These are phyloP conservation scores for Tulasnella sp. DNA, from an alignment of 768 basidiomycete species.

Conservation along the genomic window DNA sequence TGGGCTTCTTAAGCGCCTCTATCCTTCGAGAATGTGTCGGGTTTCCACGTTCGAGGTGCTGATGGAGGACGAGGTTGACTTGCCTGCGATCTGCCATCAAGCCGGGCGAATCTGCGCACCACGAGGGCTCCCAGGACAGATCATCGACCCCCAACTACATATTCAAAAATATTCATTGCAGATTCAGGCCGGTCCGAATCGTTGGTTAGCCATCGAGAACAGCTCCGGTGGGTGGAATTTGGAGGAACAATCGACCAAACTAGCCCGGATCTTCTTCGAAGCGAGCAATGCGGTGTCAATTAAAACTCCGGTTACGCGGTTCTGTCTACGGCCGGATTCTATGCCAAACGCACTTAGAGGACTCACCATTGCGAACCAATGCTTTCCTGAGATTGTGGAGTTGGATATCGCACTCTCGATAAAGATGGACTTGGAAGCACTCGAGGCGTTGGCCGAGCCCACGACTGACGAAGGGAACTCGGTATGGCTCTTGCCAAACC, in stretches of 20 bases:
- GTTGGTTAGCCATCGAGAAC: too few species aligned
- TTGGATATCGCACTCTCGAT: background rate
- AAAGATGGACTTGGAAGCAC: background rate
- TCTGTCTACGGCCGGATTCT: background rate
- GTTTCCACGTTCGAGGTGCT: background rate
- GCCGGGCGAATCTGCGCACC: background rate
- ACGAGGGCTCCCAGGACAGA: too few species aligned
- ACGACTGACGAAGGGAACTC: background rate
- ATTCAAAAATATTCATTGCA: too few species aligned
- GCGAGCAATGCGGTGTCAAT: background rate
- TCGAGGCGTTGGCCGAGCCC: background rate
- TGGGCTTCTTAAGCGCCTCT: background rate
- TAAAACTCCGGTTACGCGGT: background rate
- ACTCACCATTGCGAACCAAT: background rate
- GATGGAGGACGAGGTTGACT: background rate
- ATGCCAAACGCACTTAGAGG: background rate
- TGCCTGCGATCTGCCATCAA: background rate
- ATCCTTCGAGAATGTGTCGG: background rate
- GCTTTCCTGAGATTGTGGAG: background rate
- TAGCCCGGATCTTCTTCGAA: background rate
- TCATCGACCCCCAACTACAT: too few species aligned
- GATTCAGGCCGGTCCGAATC: too few species aligned
- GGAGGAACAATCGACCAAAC: too few species aligned
- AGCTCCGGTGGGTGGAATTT: too few species aligned
- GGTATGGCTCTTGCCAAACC: background rate